Base-by-base conservation (phyloP, 2,329 filamentous ascomycete species). In the Stagonosporopsis rhizophila region DNA sequence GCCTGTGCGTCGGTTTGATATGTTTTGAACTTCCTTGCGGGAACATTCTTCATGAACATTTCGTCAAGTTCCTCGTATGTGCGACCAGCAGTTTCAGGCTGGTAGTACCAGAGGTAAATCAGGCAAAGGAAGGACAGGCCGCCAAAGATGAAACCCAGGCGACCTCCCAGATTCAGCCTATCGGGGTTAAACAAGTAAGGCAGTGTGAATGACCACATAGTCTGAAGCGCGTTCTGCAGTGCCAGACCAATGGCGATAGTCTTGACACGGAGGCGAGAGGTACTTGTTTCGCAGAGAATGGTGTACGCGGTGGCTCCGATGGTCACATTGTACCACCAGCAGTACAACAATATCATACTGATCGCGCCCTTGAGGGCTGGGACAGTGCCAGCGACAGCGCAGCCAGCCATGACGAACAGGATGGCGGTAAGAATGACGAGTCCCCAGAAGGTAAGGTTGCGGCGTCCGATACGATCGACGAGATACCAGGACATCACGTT, bases 291-390 rank as follows among this genome's bases (percentile, higher is more conserved):
- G 2, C 89, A 85, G 4, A 96, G 90, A 8, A 96, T 84, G 0
- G 91, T 92, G 78, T 94, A 96, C 74, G 89, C 91, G 6, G 96
- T 90, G 0, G 92, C 93, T 23, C 92, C 92, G 39, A 96, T 90
- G 0, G 90, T 90, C 35, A 92, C 79, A 73, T 96, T 90, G 76
- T 96, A 96, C 69, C 88, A 85, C 38, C 93, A 78, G 0, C 91
- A 59, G 52, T 61, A 67, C 9, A 62, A n/a, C 11, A 71, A 44
- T 39, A 69, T 62, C 52, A 70, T 55, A 9, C 46, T 64, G 52
- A 1, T 55, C 57, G 54, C 64, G 66, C 27, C 59, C 56, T 22
- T 62, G 56, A 64, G 89, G 81, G 1, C 76, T 66, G 0, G 83
- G 79, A 46, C 50, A 35, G 20, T 48, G 44, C 49, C 51, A 1